These are phyloP conservation scores for Neurospora cerealis DNA, from an alignment of 495 filamentous ascomycete species.

Conservation along the genomic window DNA sequence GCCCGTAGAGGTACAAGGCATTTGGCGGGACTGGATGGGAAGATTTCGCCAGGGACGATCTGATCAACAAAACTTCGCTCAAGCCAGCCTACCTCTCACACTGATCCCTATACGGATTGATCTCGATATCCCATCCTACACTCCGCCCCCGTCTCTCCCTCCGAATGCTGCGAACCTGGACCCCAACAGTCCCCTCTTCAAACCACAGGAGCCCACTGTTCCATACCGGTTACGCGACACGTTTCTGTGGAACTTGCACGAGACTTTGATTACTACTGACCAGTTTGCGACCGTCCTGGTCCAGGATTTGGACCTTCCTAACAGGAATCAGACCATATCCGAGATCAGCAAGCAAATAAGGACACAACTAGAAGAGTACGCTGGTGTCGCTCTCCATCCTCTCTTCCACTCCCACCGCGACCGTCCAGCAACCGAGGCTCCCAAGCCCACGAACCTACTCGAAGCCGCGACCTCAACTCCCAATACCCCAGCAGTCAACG, in stretches of 20 bases:
- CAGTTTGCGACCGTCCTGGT: conserved; percentile 86
- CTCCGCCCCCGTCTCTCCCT: conserved; percentile 62
- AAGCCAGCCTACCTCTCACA: conserved; percentile 75
- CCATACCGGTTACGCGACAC: conserved; percentile 83
- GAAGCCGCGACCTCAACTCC: conserved; percentile 35
- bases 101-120: conserved; percentile 96
- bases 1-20: conserved; percentile 77
- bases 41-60: conserved; percentile 48
- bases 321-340: conserved; percentile 50
- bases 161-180: conserved; percentile 47
- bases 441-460: conserved; percentile 21
- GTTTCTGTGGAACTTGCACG: conserved; percentile 96
- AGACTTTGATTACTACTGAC: conserved; percentile 87
- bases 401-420: conserved; percentile 60
- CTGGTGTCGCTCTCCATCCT: conserved; percentile 85
- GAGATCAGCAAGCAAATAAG: conserved; percentile 91
- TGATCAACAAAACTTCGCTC: conserved; percentile 70
- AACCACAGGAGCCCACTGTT: conserved; percentile 62
- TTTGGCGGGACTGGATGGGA: conserved; percentile 92
- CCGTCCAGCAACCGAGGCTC: conserved; percentile 30
- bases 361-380: conserved; percentile 91
- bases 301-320: conserved; percentile 88
- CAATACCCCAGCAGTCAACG: conserved; percentile 23
- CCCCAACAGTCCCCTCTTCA: conserved; percentile 58
- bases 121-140: conserved; percentile 74